Evolutionary conservation across 371 early-diverging fungal species (phyloP).

Genomic region (Syncephalastrum sp.): DNA sequence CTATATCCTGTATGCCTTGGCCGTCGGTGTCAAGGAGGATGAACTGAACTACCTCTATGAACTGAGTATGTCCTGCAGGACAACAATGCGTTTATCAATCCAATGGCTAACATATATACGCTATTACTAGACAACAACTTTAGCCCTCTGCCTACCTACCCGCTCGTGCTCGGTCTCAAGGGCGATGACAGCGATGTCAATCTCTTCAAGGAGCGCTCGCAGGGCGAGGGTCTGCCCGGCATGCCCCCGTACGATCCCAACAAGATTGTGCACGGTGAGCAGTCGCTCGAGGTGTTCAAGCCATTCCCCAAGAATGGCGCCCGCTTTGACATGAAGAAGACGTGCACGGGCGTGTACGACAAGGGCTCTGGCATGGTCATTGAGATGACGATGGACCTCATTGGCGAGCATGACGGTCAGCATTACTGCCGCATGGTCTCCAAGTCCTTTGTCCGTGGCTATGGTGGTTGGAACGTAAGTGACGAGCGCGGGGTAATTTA

Average conservation of each 20-base stretch:
- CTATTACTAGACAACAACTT: constrained; percentile 49
- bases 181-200: constrained; percentile 59
- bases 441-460: constrained; percentile 53
- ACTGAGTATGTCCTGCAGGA: constrained; percentile 32
- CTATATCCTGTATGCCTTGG: constrained; percentile 67
- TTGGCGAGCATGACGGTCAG: constrained; percentile 50
- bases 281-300: constrained; percentile 55
- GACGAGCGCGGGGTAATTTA: background rate
- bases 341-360: constrained; percentile 53
- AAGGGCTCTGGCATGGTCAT: constrained; percentile 71
- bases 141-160: constrained; percentile 71
- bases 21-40: constrained; percentile 58
- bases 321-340: constrained; percentile 43
- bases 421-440: constrained; percentile 49
- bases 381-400: constrained; percentile 51
- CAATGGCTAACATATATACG: background rate
- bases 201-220: constrained; percentile 46
- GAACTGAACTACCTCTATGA: constrained; percentile 71
- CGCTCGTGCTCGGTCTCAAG: constrained; percentile 59
- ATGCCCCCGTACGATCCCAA: constrained; percentile 67
- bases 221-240: constrained; percentile 47
- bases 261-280: constrained; percentile 75
- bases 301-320: constrained; percentile 63
- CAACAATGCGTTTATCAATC: background rate
- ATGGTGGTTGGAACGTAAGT: constrained; percentile 57